A percentile compares a stretch with the other conserved stretches of the same genome.
These are phyloP conservation scores for Leccinum subgranulosum DNA, from an alignment of 768 basidiomycete genomes.

Conservation along the genomic window DNA sequence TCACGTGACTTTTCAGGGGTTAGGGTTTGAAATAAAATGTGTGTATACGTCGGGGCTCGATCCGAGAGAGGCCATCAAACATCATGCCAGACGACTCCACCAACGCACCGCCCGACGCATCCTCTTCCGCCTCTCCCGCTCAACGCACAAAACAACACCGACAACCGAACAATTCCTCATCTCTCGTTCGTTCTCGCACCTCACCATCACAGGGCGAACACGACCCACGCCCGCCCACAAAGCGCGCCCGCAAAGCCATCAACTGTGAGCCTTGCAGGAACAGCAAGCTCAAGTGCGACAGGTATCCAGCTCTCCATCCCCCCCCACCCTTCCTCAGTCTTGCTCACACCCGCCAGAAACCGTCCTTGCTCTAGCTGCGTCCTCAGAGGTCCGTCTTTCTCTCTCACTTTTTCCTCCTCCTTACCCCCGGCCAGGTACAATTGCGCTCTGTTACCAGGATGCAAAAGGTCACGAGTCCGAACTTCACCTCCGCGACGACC, in stretches of 20 bases:
- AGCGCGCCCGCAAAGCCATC: slow-evolving; percentile 82
- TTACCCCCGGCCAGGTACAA: slow-evolving; percentile 54
- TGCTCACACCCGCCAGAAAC: slow-evolving; percentile 45
- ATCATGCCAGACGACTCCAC: slow-evolving; percentile 32
- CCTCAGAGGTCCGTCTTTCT: slow-evolving; percentile 56
- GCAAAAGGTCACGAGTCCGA: slow-evolving; percentile 62
- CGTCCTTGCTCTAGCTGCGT: slow-evolving; percentile 89
- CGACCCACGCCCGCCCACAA: slow-evolving; percentile 67
- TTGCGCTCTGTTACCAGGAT: slow-evolving; percentile 78
- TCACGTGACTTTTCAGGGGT: slow-evolving; percentile 22
- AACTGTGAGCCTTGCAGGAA: slow-evolving; percentile 88
- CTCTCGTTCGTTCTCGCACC: slow-evolving; percentile 46
- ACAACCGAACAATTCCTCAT: slow-evolving; percentile 18
- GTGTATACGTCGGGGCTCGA: slow-evolving; percentile 20
- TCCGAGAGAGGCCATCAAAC: slow-evolving; percentile 21
- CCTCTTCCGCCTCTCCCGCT: slow-evolving; percentile 10
- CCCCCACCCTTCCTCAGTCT: neutral
- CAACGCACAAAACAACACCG: slow-evolving; percentile 21
- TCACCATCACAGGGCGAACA: slow-evolving; percentile 48
- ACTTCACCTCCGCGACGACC: slow-evolving; percentile 54
- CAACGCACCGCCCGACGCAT: slow-evolving; percentile 12
- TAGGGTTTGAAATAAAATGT: slow-evolving; percentile 26
- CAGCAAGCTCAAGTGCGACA: slow-evolving; percentile 87
- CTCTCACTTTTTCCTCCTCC: slow-evolving; percentile 5
- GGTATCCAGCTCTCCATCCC: slow-evolving; percentile 39